Evolutionary conservation across 805 yeast species (phyloP).

Genomic region (Schizosaccharomyces japonicus): DNA sequence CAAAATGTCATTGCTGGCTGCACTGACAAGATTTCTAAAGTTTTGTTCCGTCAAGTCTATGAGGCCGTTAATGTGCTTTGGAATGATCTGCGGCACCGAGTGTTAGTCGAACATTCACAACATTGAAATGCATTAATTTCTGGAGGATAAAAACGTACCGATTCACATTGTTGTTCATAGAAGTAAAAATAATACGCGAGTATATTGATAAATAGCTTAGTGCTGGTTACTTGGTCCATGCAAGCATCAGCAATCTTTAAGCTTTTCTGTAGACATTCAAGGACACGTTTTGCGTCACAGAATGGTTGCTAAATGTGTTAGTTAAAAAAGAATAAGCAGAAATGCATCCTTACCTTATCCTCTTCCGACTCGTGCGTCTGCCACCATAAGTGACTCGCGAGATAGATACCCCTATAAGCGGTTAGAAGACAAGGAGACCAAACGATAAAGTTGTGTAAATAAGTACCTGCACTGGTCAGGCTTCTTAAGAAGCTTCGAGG

Average conservation of each 20-base stretch:
- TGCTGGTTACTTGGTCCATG: slow-evolving; percentile 33
- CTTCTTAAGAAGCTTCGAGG: slow-evolving; percentile 68
- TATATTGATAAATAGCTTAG: slow-evolving; percentile 48
- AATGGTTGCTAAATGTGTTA: slow-evolving; percentile 13
- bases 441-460: not conserved
- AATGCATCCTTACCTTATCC: not conserved
- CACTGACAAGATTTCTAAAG: not conserved
- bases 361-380: slow-evolving; percentile 3
- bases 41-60: slow-evolving; percentile 40
- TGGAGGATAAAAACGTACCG: slow-evolving; percentile 29
- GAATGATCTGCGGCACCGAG: not conserved
- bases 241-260: slow-evolving; percentile 83
- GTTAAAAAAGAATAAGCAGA: not conserved
- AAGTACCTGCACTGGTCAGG: slow-evolving; percentile 44
- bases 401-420: slow-evolving; percentile 56
- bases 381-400: slow-evolving; percentile 88
- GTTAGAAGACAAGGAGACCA: too few species aligned
- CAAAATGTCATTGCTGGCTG: slow-evolving; percentile 16
- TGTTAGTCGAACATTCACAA: not conserved
- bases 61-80: slow-evolving; percentile 56
- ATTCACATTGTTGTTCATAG: slow-evolving; percentile 53
- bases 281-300: slow-evolving; percentile 43
- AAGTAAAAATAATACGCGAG: slow-evolving; percentile 67
- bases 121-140: not conserved
- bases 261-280: slow-evolving; percentile 77